Evolutionary conservation across 192 early-diverging fungal species (phyloP).

Genomic region (Chytriomyces hyalinus): DNA sequence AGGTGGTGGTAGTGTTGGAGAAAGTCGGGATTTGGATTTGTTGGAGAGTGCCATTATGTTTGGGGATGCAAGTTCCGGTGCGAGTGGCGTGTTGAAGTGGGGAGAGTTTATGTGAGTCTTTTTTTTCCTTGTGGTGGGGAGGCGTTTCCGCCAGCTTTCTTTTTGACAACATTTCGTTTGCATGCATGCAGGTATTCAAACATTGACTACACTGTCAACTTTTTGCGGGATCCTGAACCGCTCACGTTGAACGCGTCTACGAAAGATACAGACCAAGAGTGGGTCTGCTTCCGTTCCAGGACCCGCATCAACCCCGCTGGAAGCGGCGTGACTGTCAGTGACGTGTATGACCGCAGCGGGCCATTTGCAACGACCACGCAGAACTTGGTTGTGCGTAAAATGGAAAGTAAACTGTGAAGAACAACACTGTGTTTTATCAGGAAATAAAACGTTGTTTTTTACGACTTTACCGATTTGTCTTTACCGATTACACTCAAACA

Average conservation of each 20-base stretch:
- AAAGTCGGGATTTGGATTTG: background rate
- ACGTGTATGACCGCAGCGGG: background rate
- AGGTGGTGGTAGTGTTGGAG: too few species aligned
- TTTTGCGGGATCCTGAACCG: background rate
- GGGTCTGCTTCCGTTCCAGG: background rate
- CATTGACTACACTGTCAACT: background rate
- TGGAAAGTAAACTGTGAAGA: too few species aligned
- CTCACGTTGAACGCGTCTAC: background rate
- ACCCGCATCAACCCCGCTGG: background rate
- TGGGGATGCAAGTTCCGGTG: background rate
- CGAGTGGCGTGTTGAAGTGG: background rate
- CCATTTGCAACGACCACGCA: background rate
- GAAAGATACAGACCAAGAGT: background rate
- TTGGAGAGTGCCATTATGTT: background rate
- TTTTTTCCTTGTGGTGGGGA: background rate
- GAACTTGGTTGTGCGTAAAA: background rate
- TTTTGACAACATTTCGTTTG: background rate
- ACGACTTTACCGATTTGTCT: too few species aligned
- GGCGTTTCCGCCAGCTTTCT: too few species aligned
- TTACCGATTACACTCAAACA: too few species aligned
- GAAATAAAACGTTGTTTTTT: too few species aligned
- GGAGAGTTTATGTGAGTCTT: conserved; percentile 1
- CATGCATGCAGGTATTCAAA: background rate
- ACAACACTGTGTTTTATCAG: too few species aligned
- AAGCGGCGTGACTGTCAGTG: background rate